phyloP scores from a whole-genome alignment of 139 green algal genomes.

The Closterium sp. region DNA sequence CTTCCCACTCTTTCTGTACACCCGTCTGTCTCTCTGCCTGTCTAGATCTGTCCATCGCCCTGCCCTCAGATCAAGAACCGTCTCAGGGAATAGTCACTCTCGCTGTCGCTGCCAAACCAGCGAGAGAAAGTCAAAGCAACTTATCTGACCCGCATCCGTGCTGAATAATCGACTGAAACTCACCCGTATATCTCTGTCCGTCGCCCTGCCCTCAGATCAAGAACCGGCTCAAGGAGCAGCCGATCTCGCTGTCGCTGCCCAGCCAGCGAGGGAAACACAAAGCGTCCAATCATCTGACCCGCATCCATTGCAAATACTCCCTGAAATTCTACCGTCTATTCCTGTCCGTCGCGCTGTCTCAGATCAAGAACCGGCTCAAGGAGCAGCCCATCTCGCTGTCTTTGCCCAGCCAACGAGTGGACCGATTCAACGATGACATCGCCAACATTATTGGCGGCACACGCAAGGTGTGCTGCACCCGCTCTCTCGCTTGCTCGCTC shows the following conservation, averaged over 20 bases:
- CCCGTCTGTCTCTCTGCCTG: not conserved
- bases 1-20: not conserved
- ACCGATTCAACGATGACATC: slow-evolving; percentile 76
- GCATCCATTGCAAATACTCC: too few relatives aligned
- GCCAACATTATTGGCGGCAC: slow-evolving; percentile 67
- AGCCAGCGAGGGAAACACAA: slow-evolving; percentile 63
- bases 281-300: too few relatives aligned
- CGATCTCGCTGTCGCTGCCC: slow-evolving; percentile 68
- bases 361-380: slow-evolving; percentile 66
- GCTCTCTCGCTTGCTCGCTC: not conserved
- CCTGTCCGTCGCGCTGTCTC: too few relatives aligned
- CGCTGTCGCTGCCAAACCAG: slow-evolving; percentile 67
- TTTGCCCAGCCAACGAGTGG: slow-evolving; percentile 71
- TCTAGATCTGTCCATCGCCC: not conserved
- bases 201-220: slow-evolving; percentile 59
- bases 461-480: not conserved
- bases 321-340: too few relatives aligned
- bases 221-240: slow-evolving; percentile 68
- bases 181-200: too few relatives aligned
- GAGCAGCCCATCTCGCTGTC: too few relatives aligned
- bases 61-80: slow-evolving; percentile 69
- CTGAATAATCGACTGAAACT: too few relatives aligned
- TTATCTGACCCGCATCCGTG: too few relatives aligned
- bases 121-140: slow-evolving; percentile 53
- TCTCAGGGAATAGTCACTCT: slow-evolving; percentile 67